Base-by-base conservation (phyloP, 495 filamentous ascomycete species). In the Xylaria cubensis region DNA sequence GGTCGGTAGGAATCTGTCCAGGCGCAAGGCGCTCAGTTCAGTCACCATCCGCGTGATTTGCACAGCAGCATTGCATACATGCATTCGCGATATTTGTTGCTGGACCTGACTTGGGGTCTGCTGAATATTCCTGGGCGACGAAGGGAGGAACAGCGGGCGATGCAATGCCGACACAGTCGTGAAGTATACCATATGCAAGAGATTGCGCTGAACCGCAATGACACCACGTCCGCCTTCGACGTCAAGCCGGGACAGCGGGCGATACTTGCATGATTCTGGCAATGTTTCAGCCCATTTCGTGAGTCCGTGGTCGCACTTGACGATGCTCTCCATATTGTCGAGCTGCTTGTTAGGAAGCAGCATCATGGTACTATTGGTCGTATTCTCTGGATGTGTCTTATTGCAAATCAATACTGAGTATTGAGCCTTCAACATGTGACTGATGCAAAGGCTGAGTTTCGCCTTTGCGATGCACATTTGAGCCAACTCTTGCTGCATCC, bases 401-500 rank as follows among this genome's bases (percentile, higher is more conserved):
- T 92, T 89, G 72, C 92, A 89, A 76, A 93, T 93, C 44, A 96
- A 82, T 9, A 96, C 92, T n/a, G 92, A 95, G 79, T 97, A 97
- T 76, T 97, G 94, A 19, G 92, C 90, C 26, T 90, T 89, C 48
- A 97, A 84, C 66, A 97, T 93, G 76, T 93, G 90, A 80, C 91
- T 92, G 80, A 97, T 92, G 79, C 90, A 91, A 44, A 94, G 85
- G 76, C 92, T 95, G n/a, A 97, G 88, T 81, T 94, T 95, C 3
- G 93, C 92, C 82, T 97, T 97, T 70, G 93, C 91, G 74, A 97
- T 93, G 81, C 94, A 97, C 92, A 97, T 92, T 69, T 90, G 81
- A 3, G 94, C 94, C 55, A 97, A 84, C 77, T 93, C 85, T 59
- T 87, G 86, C 80, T 96, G 93, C 77, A 90, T 88, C 61, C 82